Percentiles rank a stretch among this genome's conserved stretches.
Conservation (phyloP, 768 basidiomycete genomes). For the Termitomyces sp. region DNA sequence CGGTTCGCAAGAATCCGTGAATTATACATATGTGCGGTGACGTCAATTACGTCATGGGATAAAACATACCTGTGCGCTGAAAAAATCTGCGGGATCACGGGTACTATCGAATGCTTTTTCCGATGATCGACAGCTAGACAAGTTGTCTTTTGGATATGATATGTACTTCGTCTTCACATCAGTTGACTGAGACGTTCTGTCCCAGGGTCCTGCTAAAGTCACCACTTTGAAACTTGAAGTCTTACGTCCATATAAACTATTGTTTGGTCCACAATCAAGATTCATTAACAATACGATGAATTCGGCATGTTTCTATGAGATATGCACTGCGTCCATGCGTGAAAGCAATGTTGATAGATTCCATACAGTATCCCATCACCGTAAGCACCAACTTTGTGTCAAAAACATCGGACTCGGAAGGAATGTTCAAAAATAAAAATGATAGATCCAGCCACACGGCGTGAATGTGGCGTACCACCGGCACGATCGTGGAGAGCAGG, state of each 20-base stretch:
- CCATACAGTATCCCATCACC: background rate
- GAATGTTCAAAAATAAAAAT: background rate
- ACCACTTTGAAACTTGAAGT: background rate
- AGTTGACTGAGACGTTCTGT: slow-evolving; percentile 3
- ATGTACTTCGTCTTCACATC: background rate
- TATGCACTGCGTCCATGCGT: background rate
- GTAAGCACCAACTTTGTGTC: background rate
- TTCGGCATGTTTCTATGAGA: background rate
- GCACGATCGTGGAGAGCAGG: background rate
- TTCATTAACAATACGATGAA: background rate
- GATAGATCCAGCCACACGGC: background rate
- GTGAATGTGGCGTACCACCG: slow-evolving; percentile 11
- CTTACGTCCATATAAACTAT: background rate
- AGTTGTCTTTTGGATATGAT: too few species aligned
- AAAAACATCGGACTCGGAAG: background rate
- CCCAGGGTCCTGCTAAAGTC: background rate
- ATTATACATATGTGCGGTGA: slow-evolving; percentile 2
- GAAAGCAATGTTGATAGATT: background rate
- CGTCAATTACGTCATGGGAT: background rate
- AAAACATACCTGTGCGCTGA: background rate
- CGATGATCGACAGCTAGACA: background rate
- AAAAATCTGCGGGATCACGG: too few species aligned
- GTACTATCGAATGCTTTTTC: background rate
- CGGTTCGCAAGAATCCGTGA: slow-evolving; percentile 9
- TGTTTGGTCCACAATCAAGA: background rate